Percentiles rank a stretch among this genome's conserved stretches.
phyloP scores from a whole-genome alignment of 2,329 filamentous ascomycete species.

The Teratosphaeria pseudoeucalypti region DNA sequence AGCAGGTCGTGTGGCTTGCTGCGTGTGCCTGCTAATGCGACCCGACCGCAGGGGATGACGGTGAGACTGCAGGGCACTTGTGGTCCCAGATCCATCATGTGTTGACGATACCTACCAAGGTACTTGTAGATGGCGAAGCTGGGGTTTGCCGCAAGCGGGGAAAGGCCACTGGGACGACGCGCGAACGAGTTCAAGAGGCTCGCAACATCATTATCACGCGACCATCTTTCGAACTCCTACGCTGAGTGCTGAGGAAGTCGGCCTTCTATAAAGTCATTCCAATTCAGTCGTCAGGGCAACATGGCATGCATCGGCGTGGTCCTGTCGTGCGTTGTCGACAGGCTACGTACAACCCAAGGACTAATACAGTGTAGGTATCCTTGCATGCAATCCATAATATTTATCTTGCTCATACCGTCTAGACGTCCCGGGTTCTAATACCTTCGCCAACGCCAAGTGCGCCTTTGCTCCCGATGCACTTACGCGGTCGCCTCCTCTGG shows the following conservation, averaged over 20 bases:
- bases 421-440: background rate
- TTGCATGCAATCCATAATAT: background rate
- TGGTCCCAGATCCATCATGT: background rate
- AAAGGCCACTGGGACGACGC: no score
- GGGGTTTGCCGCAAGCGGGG: no score
- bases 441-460: background rate
- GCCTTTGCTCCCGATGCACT: background rate
- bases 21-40: background rate
- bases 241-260: background rate
- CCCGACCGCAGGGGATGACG: background rate
- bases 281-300: background rate
- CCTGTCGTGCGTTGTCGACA: background rate
- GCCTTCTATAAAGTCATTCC: background rate
- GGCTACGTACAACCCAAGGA: background rate
- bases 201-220: no score
- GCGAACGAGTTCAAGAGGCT: no score
- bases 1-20: background rate
- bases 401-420: background rate
- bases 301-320: background rate
- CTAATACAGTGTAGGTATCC: background rate
- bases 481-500: slow-evolving; percentile 25
- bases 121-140: no score
- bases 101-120: no score
- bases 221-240: background rate
- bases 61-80: background rate